Conservation (phyloP, 441 rosid genomes). For the Pelargonium australe region DNA sequence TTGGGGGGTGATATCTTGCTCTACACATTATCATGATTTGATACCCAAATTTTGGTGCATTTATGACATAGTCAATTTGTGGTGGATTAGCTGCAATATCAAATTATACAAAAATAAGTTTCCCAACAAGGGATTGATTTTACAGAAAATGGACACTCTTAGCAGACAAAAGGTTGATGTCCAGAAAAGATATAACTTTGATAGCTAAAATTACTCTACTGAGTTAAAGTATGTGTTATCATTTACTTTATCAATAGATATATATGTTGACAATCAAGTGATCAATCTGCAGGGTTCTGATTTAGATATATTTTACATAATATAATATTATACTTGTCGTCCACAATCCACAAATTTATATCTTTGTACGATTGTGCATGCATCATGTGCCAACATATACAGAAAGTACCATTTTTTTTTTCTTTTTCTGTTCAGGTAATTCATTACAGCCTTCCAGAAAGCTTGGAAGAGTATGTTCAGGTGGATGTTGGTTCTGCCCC, state of each 20-base stretch:
- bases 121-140: no score
- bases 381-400: conserved; percentile 3
- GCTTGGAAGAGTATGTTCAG: conserved; percentile 98
- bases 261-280: no score
- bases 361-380: conserved; percentile 6
- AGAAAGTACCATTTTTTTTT: conserved; percentile 8
- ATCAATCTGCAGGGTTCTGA: no score
- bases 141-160: no score
- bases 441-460: conserved; percentile 90
- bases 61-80: background rate
- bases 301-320: no score
- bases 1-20: background rate
- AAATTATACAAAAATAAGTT: background rate
- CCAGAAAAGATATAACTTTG: no score
- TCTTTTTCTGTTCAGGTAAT: conserved; percentile 50
- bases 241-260: no score
- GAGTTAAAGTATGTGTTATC: no score
- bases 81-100: background rate
- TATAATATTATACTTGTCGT: background rate
- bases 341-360: no score
- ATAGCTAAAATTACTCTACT: no score
- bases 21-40: background rate
- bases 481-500: conserved; percentile 33
- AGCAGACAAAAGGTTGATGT: no score
- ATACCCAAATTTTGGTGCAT: background rate